These are phyloP conservation scores for Cercospora sp. DNA, from an alignment of 2,329 filamentous ascomycete genomes.

Conservation along the genomic window DNA sequence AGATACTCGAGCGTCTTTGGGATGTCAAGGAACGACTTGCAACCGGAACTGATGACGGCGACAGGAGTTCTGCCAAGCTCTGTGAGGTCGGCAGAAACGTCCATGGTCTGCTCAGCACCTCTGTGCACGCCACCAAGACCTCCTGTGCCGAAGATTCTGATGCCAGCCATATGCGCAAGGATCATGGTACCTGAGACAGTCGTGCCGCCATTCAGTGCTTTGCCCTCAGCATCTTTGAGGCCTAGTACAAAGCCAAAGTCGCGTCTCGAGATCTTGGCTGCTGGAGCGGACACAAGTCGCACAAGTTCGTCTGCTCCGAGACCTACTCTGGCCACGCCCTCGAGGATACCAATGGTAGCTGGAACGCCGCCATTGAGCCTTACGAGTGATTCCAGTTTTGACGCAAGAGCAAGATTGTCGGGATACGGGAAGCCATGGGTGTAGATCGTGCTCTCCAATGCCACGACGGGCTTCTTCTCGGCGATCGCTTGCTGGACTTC, in stretches of 20 bases:
- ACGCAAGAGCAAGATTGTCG: slow-evolving; percentile 72
- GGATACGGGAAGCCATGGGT: slow-evolving; percentile 80
- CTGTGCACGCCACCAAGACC: slow-evolving; percentile 93
- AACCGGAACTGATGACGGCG: slow-evolving; percentile 84
- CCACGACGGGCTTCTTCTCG: slow-evolving; percentile 78
- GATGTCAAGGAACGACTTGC: slow-evolving; percentile 95
- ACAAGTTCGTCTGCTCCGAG: slow-evolving; percentile 70
- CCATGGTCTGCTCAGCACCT: slow-evolving; percentile 81
- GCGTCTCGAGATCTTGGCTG: slow-evolving; percentile 82
- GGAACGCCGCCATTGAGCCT: slow-evolving; percentile 79
- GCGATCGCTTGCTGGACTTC: slow-evolving; percentile 78
- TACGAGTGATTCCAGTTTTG: slow-evolving; percentile 76
- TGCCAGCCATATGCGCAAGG: slow-evolving; percentile 80
- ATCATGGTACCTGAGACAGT: slow-evolving; percentile 94
- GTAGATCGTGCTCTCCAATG: slow-evolving; percentile 94
- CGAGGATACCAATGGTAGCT: slow-evolving; percentile 84
- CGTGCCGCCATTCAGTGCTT: slow-evolving; percentile 79
- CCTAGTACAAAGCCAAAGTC: slow-evolving; percentile 82
- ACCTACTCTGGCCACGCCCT: slow-evolving; percentile 80
- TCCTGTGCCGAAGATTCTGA: slow-evolving; percentile 90
- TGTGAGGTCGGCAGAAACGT: slow-evolving; percentile 91
- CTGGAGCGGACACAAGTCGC: slow-evolving; percentile 60
- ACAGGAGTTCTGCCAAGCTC: slow-evolving; percentile 88
- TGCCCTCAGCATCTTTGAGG: slow-evolving; percentile 65
- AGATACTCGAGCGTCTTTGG: slow-evolving; percentile 81